Percentiles rank a stretch among this genome's conserved stretches.
Evolutionary conservation across 331 rosid genomes (phyloP).

Genomic region (Arachis monticola): DNA sequence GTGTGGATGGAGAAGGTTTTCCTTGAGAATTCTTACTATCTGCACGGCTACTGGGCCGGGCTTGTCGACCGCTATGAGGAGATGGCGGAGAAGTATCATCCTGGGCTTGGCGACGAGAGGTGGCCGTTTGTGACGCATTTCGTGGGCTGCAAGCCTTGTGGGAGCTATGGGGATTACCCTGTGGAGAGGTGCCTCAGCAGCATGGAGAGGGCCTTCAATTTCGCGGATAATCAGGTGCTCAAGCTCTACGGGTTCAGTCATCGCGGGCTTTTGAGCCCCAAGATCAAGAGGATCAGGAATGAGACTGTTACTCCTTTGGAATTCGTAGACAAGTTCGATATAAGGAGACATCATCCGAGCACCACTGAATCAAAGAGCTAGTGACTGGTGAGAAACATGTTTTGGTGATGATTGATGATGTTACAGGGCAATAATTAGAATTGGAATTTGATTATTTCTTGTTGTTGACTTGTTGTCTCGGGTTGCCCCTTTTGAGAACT

Average conservation of each 20-base stretch:
- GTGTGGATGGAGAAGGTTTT: constrained; percentile 93
- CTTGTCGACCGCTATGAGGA: constrained; percentile 94
- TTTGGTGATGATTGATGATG: constrained; percentile 43
- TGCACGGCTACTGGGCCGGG: constrained; percentile 98
- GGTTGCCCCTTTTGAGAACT: constrained; percentile 43
- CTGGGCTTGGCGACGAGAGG: constrained; percentile 93
- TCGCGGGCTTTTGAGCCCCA: constrained; percentile 77
- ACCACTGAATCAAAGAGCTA: constrained; percentile 52
- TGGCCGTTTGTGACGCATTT: constrained; percentile 99
- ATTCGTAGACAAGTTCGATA: constrained; percentile 59
- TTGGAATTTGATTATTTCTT: constrained; percentile 43
- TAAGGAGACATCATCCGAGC: constrained; percentile 45
- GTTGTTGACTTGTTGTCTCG: constrained; percentile 40
- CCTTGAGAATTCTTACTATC: constrained; percentile 83
- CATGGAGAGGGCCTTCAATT: constrained; percentile 98
- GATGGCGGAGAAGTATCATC: constrained; percentile 97
- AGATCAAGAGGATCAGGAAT: constrained; percentile 69
- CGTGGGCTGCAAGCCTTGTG: constrained; percentile 99
- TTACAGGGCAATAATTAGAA: constrained; percentile 51
- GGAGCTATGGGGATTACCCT: constrained; percentile 97
- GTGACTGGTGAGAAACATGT: constrained; percentile 19
- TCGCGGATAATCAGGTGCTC: constrained; percentile 94
- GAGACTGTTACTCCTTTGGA: constrained; percentile 71
- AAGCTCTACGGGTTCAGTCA: constrained; percentile 88
- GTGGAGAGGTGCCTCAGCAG: constrained; percentile 90